Percentiles rank a stretch among this genome's conserved stretches.
These are phyloP conservation scores for Colletotrichum gigasporum DNA, from an alignment of 2,329 filamentous ascomycete species.

Conservation along the genomic window DNA sequence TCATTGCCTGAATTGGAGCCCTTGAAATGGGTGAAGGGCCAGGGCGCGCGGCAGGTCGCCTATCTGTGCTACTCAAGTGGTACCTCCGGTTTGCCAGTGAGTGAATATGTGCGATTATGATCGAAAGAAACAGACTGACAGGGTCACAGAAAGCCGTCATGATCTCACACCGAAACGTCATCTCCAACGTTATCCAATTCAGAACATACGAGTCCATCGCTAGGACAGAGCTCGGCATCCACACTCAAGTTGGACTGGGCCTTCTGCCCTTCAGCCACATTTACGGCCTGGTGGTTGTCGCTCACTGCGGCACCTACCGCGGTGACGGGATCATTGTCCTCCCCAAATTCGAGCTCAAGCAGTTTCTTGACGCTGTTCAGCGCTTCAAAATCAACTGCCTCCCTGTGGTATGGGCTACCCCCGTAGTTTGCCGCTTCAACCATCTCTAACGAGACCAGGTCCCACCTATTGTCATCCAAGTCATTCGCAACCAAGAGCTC, in stretches of 20 bases:
- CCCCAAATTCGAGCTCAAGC: slow-evolving; percentile 78
- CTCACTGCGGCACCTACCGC: slow-evolving; percentile 71
- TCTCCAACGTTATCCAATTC: slow-evolving; percentile 77
- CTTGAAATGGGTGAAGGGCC: slow-evolving; percentile 69
- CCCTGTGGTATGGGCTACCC: slow-evolving; percentile 64
- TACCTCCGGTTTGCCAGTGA: slow-evolving; percentile 79
- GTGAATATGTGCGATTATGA: slow-evolving; percentile 30
- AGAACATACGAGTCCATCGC: slow-evolving; percentile 50
- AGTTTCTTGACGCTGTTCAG: slow-evolving; percentile 71
- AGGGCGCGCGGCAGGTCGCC: slow-evolving; percentile 74
- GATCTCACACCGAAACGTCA: slow-evolving; percentile 83
- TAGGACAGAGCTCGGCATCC: slow-evolving; percentile 47
- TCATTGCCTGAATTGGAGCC: slow-evolving; percentile 62
- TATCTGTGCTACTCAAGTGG: slow-evolving; percentile 85
- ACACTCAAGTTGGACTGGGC: slow-evolving; percentile 64
- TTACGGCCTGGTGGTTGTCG: slow-evolving; percentile 78
- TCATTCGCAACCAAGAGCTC: slow-evolving; percentile 70
- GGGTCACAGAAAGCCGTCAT: slow-evolving; percentile 77
- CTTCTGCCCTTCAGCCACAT: slow-evolving; percentile 86
- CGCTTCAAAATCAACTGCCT: slow-evolving; percentile 74
- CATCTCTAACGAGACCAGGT: slow-evolving; percentile 54
- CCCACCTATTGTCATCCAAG: slow-evolving; percentile 80
- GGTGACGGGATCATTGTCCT: slow-evolving; percentile 80
- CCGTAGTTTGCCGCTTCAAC: neutral
- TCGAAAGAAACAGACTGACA: neutral